Base-by-base conservation (phyloP, 768 basidiomycete genomes). In the Coprinopsis strossmayeri region DNA sequence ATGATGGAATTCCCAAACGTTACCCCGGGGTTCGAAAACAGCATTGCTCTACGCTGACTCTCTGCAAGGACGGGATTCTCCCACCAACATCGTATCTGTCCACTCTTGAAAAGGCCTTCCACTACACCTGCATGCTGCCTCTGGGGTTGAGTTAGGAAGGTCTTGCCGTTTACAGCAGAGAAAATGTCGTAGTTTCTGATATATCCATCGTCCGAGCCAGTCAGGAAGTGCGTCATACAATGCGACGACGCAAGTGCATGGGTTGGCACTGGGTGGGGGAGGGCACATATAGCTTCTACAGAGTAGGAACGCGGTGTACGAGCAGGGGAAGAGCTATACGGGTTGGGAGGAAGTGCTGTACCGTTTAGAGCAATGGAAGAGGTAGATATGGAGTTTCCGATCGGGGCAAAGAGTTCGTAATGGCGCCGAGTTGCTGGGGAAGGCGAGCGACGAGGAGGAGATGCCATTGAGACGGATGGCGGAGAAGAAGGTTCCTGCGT, bases 121-220 rank as follows among this genome's bases (percentile, higher is more conserved):
- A 94, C 91, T 21, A 96, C 82, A 46, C 88, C 87, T 39, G 89
- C 89, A 54, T 93, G 88, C 51, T 87, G 84, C 49, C 91, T 72
- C 62, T 94, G 92, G 38, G 90, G 91, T 15, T 91, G 87, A 20
- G 86, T 92, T 54, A 96, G 74, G 57, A 90, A 84, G 28, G 79
- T 79, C 60, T 89, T 88, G 48, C 92, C 83, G 62, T 97, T 97
- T 34, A 91, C 84, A 32, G 88, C 82, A 34, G 85, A 63, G 65
- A 91, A 96, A 41, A 95, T 79, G 63, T 97, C 91, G 67, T 94
- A 97, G 68, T 90, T 79, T 30, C 93, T 81, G 37, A 97, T 86
- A 56, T 91, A 93, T 7, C 93, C 94, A 61, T 97, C 93, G 55
- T 95, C 87, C 11, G 88, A 90, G 28, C 93, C 93, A 12, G 94